Evolutionary conservation across 495 filamentous ascomycete species (phyloP).

Genomic region (Corynascus novoguineensis): DNA sequence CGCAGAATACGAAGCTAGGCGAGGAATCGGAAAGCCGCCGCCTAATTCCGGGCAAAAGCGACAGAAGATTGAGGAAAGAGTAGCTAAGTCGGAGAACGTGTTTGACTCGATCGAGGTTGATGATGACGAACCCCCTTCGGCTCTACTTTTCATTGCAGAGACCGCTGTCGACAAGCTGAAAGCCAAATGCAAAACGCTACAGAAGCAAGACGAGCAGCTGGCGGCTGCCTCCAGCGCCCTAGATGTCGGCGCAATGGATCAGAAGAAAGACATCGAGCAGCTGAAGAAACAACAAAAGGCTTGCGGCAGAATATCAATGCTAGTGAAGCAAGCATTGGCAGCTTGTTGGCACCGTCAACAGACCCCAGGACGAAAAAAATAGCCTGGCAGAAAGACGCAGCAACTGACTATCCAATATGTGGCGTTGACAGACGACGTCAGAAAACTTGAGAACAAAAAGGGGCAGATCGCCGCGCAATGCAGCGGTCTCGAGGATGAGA

Average conservation of each 20-base stretch:
- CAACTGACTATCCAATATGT: background rate
- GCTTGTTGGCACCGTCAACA: background rate
- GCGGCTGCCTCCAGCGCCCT: background rate
- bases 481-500: constrained; percentile 7
- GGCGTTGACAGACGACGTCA: background rate
- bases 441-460: background rate
- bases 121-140: background rate
- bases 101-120: background rate
- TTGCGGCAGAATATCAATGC: background rate
- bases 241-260: background rate
- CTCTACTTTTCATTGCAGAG: background rate
- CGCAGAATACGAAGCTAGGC: background rate
- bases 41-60: background rate
- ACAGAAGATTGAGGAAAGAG: background rate
- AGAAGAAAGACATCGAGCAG: background rate
- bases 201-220: background rate
- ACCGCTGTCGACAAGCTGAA: background rate
- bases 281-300: background rate
- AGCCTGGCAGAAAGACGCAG: background rate
- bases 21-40: background rate
- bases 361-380: background rate
- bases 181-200: background rate
- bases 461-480: background rate
- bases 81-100: background rate
- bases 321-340: background rate